These are phyloP conservation scores for Globisporangium cederbergense DNA, from an alignment of 352 stramenopile species.

Conservation along the genomic window DNA sequence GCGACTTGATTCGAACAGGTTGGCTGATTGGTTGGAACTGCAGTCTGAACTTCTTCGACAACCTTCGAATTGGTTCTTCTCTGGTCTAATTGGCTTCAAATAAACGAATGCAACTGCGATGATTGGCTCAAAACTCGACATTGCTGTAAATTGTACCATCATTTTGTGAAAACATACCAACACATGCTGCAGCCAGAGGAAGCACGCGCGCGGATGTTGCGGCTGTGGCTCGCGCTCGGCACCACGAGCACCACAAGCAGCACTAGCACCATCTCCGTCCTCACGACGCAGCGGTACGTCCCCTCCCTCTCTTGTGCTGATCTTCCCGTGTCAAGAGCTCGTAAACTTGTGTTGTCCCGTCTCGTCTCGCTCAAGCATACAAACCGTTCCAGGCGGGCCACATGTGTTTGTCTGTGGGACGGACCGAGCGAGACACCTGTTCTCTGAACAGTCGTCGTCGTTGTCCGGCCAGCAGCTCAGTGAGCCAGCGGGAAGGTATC, in stretches of 20 bases:
- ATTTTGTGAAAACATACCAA: too few species aligned
- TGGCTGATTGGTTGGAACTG: too few species aligned
- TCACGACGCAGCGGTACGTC: constrained; percentile 49
- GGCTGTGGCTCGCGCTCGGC: constrained; percentile 40
- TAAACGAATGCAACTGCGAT: neutral
- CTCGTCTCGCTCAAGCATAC: neutral
- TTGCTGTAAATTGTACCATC: too few species aligned
- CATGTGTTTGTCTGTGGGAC: neutral
- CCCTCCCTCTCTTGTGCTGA: neutral
- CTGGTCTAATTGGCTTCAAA: too few species aligned
- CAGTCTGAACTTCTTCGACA: too few species aligned
- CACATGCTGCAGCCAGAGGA: constrained; percentile 21
- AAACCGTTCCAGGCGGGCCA: neutral
- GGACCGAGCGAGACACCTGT: neutral
- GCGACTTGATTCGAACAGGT: neutral
- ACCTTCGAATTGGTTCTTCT: too few species aligned
- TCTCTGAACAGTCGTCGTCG: constrained; percentile 2
- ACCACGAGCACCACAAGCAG: constrained; percentile 1
- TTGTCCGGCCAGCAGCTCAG: neutral
- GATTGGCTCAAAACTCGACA: constrained; percentile 1
- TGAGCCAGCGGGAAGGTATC: too few species aligned
- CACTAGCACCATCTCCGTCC: constrained; percentile 29
- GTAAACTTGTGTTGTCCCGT: neutral
- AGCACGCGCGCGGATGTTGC: constrained; percentile 52
- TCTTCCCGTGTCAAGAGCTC: neutral